Evolutionary conservation across 805 yeast genomes (phyloP).

Genomic region (Saturnispora halmiae): DNA sequence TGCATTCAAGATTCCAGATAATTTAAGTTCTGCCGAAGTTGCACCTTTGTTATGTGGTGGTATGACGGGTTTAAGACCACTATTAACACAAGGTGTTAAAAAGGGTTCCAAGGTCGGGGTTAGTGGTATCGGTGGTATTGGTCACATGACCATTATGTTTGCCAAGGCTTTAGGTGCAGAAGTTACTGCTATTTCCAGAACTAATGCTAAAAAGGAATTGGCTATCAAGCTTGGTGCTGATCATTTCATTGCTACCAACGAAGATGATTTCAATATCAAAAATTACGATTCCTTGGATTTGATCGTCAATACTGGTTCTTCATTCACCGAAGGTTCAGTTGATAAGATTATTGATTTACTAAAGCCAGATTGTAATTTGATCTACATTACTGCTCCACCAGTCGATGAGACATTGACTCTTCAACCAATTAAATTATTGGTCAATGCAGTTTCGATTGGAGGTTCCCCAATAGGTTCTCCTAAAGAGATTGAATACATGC

Average conservation of each 20-base stretch:
- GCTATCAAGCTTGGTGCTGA: conserved; percentile 45
- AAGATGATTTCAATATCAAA: conserved; percentile 32
- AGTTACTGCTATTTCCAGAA: conserved; percentile 48
- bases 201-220: conserved; percentile 38
- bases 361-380: conserved; percentile 27
- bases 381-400: conserved; percentile 28
- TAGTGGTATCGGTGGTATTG: conserved; percentile 38
- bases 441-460: conserved; percentile 25
- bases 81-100: conserved; percentile 34
- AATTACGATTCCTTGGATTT: conserved; percentile 34
- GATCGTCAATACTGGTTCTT: conserved; percentile 40
- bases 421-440: conserved; percentile 30
- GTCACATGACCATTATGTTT: conserved; percentile 38
- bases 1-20: conserved; percentile 41
- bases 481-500: conserved; percentile 37
- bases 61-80: conserved; percentile 44
- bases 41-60: conserved; percentile 54
- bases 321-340: conserved; percentile 27
- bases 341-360: conserved; percentile 21
- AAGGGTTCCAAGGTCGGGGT: conserved; percentile 45
- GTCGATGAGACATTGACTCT: conserved; percentile 27
- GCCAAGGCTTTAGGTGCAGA: conserved; percentile 54
- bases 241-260: conserved; percentile 45
- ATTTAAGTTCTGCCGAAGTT: conserved; percentile 32
- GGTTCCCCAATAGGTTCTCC: conserved; percentile 36